Evolutionary conservation across 2,329 filamentous ascomycete genomes (phyloP), one percentile per base, ranked within the genome.

Genomic region (Hymenoscyphus linearis): DNA sequence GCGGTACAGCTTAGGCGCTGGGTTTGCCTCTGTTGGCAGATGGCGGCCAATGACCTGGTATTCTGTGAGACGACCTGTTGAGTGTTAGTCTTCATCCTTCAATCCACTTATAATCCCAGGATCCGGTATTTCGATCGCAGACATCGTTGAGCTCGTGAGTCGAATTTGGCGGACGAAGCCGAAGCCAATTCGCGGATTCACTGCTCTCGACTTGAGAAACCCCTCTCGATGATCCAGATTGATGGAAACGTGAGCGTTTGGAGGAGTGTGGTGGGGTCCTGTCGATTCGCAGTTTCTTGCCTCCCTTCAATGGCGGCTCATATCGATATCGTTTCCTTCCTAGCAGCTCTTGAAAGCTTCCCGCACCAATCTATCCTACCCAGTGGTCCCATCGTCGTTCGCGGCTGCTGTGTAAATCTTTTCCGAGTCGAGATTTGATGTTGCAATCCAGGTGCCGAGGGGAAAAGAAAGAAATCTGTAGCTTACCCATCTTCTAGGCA

Each of bases 21-120:
- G 92, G 86, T 96, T 96, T 79, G 89, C 85, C 85, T 99, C 95
- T 77, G 89, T 91, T 82, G 95, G 95, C 89, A 99, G 82, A 83
- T 97, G 93, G 82, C 96, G 93, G 84, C 96, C 95, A 79, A 99
- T 96, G 85, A 99, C 93, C 88, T 98, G 95, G 88, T 96, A 99
- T 88, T 99, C 95, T 80, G 92, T 90, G 84, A 99, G 93, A 87
- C 95, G 95, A 91, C 93, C 95, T 99, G 65, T 68, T 65, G 58
- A 65, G 68, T 72, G 70, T 71, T 70, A 68, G 67, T 47, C 35
- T 25, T 55, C 52, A 37, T 61, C 18, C 59, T 54, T 53, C 31
- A 18, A 35, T 37, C 27, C 27, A 14, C 25, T 7, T 50, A 12
- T 22, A 31, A 50, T 50, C 44, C 44, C 18, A 13, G 40, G 9